Base-by-base conservation (phyloP, 2,329 filamentous ascomycete genomes). In the Fusarium sp. region DNA sequence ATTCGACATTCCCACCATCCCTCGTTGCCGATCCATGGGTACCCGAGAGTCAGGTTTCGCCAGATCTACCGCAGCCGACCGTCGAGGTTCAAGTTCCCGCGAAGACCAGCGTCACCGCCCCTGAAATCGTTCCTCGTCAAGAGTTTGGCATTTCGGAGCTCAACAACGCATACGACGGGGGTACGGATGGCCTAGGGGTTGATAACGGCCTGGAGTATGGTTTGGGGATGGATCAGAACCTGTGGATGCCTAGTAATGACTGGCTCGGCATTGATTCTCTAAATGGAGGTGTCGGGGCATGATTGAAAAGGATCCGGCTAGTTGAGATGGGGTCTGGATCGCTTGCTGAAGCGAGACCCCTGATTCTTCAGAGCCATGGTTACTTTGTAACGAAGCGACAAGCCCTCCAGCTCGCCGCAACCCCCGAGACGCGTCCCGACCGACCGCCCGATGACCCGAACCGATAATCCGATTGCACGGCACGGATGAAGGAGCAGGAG, bases 151-250 rank as follows among this genome's bases (percentile, higher is more conserved):
- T 82, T 1, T 77, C 85, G 4, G 85, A 87, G 67, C 82, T 87
- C n/a, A 87, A 87, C 58, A 87, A 86, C 43, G 86, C 86, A 0
- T 87, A 87, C 56, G 86, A 87, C 63, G 86, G 86, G 3, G 85
- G 86, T 0, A 81, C 87, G 63, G 86, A 87, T 56, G 84, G 84
- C 0, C 80, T 87, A 2, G 86, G 86, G 30, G 81, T 87, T 25
- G 86, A 86, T 22, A 82, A 84, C 32, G 85, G 85, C 20, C 81
- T 84, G 4, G 82, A 83, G 33, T 81, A 82, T 47, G 79, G 84
- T 1, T 86, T 87, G 73, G 85, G 85, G 2, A 81, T 84, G 27
- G 84, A 85, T 57, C 74, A 81, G 61, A 81, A 81, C 15, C 66
- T 83, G 30, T 84, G 82, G 82, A 80, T 80, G 47, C 78, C 81